A percentile compares a stretch with the other conserved stretches of the same genome.
Evolutionary conservation across 2,329 filamentous ascomycete species (phyloP).

Genomic region (Epichloe gansuensis): DNA sequence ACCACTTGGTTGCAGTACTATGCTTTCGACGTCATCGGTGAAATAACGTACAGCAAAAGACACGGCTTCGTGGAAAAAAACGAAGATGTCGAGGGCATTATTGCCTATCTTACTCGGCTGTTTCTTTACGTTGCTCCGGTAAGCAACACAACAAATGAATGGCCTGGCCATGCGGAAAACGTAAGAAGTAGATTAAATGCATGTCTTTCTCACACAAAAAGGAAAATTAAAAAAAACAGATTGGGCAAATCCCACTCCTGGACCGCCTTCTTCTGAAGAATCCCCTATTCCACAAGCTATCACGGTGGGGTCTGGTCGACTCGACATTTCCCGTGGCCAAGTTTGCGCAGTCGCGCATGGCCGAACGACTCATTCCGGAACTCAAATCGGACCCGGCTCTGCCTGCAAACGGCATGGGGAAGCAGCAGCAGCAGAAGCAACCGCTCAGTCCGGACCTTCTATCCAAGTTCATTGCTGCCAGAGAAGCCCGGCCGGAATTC

Average conservation of each 20-base stretch:
- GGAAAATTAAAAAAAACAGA: neutral
- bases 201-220: too few relatives aligned
- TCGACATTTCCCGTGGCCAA: constrained; percentile 15
- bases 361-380: neutral
- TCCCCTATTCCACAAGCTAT: constrained; percentile 9
- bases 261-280: constrained; percentile 36
- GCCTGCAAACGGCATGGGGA: too few relatives aligned
- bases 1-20: constrained; percentile 39
- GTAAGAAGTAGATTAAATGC: too few relatives aligned
- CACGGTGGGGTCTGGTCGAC: constrained; percentile 12
- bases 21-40: constrained; percentile 37
- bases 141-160: constrained; percentile 8
- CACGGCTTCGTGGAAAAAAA: constrained; percentile 34
- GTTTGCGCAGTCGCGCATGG: constrained; percentile 18
- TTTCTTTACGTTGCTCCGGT: constrained; percentile 7
- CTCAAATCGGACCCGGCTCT: too few relatives aligned
- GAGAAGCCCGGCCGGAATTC: constrained; percentile 52
- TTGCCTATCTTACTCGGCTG: constrained; percentile 14
- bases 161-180: too few relatives aligned
- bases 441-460: neutral
- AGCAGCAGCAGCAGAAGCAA: constrained; percentile 10
- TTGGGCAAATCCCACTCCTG: constrained; percentile 12
- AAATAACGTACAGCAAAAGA: constrained; percentile 27
- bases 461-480: constrained; percentile 25
- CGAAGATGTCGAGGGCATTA: constrained; percentile 29